Evolutionary conservation across 805 yeast species (phyloP).

Genomic region (Sugiyamaella chiloensis): DNA sequence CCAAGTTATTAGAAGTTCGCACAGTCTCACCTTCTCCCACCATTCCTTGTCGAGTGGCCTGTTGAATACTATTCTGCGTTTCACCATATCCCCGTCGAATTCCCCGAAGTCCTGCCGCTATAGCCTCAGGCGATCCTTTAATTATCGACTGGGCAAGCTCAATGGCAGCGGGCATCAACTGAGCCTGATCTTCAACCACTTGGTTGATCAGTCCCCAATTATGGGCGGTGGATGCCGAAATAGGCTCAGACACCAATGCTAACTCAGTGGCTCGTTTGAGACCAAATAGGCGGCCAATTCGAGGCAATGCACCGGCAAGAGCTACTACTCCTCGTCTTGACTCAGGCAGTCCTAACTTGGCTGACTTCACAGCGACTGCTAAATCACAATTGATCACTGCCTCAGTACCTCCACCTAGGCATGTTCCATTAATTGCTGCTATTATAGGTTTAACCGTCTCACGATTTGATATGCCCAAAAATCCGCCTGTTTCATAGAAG

Average conservation of each 20-base stretch:
- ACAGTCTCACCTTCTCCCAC: conserved; percentile 17
- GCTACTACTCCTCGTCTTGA: conserved; percentile 28
- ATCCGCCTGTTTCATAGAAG: conserved; percentile 18
- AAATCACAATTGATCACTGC: conserved; percentile 28
- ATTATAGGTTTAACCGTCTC: conserved; percentile 26
- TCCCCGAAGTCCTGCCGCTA: conserved; percentile 22
- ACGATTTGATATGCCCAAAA: conserved; percentile 29
- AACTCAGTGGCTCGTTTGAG: conserved; percentile 27
- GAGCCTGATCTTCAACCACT: conserved; percentile 22
- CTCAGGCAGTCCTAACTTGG: conserved; percentile 27
- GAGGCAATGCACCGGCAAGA: conserved; percentile 30
- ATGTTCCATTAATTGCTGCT: conserved; percentile 29
- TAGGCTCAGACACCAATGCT: conserved; percentile 28
- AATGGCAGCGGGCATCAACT: conserved; percentile 25
- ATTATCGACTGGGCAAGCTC: conserved; percentile 21
- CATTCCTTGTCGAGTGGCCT: conserved; percentile 21
- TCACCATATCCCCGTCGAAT: conserved; percentile 25
- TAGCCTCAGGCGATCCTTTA: conserved; percentile 28
- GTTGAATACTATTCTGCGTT: conserved; percentile 16
- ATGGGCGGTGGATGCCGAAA: conserved; percentile 25
- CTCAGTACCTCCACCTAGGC: conserved; percentile 31
- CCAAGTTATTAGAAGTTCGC: conserved; percentile 15
- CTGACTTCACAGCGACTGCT: conserved; percentile 25
- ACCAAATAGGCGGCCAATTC: conserved; percentile 24
- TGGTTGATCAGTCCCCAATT: conserved; percentile 28